phyloP scores from a whole-genome alignment of 2,329 filamentous ascomycete genomes.

The Periconia macrospinosa region DNA sequence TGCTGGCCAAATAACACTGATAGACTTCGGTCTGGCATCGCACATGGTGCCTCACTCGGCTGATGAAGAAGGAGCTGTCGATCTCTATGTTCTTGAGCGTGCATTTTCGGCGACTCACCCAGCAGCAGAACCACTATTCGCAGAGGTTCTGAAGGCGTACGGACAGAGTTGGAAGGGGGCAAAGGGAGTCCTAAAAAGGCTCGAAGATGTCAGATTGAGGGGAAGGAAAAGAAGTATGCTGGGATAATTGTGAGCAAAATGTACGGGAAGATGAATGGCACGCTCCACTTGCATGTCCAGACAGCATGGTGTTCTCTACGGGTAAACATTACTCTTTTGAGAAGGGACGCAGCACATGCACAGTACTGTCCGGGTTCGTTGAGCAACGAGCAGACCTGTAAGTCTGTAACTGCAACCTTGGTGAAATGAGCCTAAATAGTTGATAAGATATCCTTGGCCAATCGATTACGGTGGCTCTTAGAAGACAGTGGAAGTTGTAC shows the following conservation, averaged over 20 bases:
- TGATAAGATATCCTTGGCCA: background rate
- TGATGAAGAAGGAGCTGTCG: slow-evolving; percentile 93
- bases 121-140: slow-evolving; percentile 74
- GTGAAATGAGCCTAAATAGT: background rate
- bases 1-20: slow-evolving; percentile 80
- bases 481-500: no score
- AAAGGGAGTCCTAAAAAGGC: slow-evolving; percentile 70
- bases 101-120: slow-evolving; percentile 96
- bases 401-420: background rate
- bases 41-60: slow-evolving; percentile 72
- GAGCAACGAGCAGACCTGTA: background rate
- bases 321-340: background rate
- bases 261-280: background rate
- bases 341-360: background rate
- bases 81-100: slow-evolving; percentile 92
- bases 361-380: background rate
- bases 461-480: no score
- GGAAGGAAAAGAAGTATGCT: slow-evolving; percentile 97
- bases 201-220: slow-evolving; percentile 91
- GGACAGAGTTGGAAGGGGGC: slow-evolving; percentile 74
- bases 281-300: background rate
- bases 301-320: background rate
- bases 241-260: slow-evolving; percentile 56
- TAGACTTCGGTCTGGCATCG: slow-evolving; percentile 79
- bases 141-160: slow-evolving; percentile 75